Evolutionary conservation across 78 protist genomes (phyloP).

Genomic region (Salpingoeca rosetta): DNA sequence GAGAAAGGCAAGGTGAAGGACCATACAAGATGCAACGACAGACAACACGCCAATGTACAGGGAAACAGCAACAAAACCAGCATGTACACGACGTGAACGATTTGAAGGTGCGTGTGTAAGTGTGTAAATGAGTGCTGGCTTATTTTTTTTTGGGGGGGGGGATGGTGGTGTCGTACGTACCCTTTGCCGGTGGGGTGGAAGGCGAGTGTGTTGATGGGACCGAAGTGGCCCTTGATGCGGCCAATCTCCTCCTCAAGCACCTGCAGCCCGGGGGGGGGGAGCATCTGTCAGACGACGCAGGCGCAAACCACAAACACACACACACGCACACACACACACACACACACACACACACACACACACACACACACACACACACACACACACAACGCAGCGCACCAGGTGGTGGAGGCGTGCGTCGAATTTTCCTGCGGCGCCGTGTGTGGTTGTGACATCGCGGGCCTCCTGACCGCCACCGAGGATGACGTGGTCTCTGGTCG

Average conservation of each 20-base stretch:
- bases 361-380: too few species aligned
- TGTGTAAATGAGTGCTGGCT: too few species aligned
- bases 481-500: conserved; percentile 43
- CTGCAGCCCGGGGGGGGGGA: neutral
- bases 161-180: too few species aligned
- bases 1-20: too few species aligned
- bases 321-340: neutral
- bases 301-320: too few species aligned
- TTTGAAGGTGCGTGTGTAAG: too few species aligned
- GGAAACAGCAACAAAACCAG: neutral
- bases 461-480: conserved; percentile 91
- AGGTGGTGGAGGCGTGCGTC: conserved; percentile 73
- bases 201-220: conserved; percentile 69
- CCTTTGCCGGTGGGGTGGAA: conserved; percentile 64
- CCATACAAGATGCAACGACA: too few species aligned
- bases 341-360: too few species aligned
- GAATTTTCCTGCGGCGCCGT: conserved; percentile 49
- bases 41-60: neutral
- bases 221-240: conserved; percentile 64
- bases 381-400: conserved; percentile 7
- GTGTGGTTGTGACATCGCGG: conserved; percentile 69
- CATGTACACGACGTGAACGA: neutral
- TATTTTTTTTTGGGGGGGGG: too few species aligned
- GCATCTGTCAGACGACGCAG: neutral
- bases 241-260: conserved; percentile 55